phyloP scores from a whole-genome alignment of 2,329 filamentous ascomycete species.

The Talaromyces sp. region DNA sequence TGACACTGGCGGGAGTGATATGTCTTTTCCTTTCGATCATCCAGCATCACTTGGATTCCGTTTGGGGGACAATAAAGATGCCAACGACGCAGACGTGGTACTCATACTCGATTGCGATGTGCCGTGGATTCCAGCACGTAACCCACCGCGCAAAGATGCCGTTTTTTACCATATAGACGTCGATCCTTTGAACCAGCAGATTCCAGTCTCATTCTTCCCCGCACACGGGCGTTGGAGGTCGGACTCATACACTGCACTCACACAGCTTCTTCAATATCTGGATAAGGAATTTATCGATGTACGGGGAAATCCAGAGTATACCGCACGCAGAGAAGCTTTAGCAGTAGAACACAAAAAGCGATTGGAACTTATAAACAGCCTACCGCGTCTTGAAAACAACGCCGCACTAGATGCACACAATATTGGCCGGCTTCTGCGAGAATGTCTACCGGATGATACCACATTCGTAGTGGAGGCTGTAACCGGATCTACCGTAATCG shows the following conservation, averaged over 20 bases:
- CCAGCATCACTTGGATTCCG: conserved; percentile 61
- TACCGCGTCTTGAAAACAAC: background rate
- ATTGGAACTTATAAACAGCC: background rate
- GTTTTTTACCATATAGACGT: conserved; percentile 60
- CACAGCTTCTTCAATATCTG: conserved; percentile 51
- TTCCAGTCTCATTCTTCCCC: conserved; percentile 65
- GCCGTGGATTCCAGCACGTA: conserved; percentile 76
- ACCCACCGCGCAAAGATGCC: conserved; percentile 50
- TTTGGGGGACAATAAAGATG: conserved; percentile 66
- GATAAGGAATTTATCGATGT: background rate
- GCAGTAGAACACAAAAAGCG: background rate
- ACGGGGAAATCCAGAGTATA: background rate
- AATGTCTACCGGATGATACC: conserved; percentile 9
- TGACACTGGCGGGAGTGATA: conserved; percentile 44
- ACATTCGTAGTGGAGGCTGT: conserved; percentile 14
- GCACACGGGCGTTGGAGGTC: conserved; percentile 61
- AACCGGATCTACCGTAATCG: conserved; percentile 1
- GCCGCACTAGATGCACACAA: conserved; percentile 1
- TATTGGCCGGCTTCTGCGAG: conserved; percentile 7
- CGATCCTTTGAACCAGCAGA: conserved; percentile 63
- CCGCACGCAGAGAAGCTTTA: background rate
- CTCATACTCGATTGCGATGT: conserved; percentile 79
- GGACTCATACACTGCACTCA: conserved; percentile 58
- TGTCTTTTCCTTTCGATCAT: conserved; percentile 39
- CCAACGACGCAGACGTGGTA: conserved; percentile 72